A percentile compares a stretch with the other conserved stretches of the same genome.
Conservation (phyloP, 768 basidiomycete genomes). For the Lactarius hengduanensis region DNA sequence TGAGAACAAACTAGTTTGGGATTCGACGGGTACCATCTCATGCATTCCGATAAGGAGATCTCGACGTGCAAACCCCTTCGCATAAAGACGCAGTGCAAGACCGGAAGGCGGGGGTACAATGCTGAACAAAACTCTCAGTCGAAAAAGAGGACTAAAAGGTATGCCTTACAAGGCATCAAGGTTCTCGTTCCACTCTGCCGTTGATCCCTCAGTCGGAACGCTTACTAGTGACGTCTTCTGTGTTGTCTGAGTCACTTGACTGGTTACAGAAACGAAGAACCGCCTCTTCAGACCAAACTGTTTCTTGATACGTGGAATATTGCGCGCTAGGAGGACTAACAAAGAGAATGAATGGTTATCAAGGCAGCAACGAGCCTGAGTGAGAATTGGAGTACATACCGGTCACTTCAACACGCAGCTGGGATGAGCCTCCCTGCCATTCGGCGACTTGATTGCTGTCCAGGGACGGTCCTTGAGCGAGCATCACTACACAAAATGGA, state of each 20-base stretch:
- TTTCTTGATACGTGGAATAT: background rate
- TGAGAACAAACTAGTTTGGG: no score
- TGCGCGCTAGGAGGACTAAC: background rate
- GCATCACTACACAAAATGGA: background rate
- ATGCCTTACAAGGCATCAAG: background rate
- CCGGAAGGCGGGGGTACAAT: no score
- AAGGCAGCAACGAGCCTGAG: background rate
- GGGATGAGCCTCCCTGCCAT: background rate
- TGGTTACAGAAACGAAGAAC: background rate
- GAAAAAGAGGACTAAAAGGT: background rate
- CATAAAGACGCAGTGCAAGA: no score
- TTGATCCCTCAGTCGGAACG: background rate
- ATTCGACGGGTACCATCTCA: no score
- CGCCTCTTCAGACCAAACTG: background rate
- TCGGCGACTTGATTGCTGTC: background rate
- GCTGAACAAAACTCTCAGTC: no score
- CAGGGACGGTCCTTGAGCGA: background rate
- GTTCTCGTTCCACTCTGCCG: background rate
- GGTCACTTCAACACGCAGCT: background rate
- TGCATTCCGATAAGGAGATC: no score
- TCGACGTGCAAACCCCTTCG: no score
- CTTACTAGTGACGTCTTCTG: background rate
- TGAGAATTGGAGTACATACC: background rate
- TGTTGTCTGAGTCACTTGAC: background rate
- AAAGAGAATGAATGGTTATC: background rate